These are phyloP conservation scores for Bacterosira constricta DNA, from an alignment of 108 stramenopile genomes.

Conservation along the genomic window DNA sequence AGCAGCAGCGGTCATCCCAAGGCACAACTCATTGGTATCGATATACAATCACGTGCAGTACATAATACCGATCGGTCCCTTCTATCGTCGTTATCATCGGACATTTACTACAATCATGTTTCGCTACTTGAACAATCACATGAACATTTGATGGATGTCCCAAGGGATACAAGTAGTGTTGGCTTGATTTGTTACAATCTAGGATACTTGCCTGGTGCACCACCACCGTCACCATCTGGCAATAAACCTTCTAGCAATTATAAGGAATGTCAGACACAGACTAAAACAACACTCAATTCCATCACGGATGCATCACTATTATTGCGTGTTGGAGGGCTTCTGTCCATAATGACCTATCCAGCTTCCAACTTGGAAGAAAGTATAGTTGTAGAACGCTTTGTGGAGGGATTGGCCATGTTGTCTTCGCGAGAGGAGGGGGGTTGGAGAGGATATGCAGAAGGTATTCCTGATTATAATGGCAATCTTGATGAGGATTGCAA, in stretches of 20 bases:
- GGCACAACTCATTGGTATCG: slow-evolving; percentile 69
- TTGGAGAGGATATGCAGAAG: slow-evolving; percentile 61
- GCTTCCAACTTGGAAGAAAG: slow-evolving; percentile 64
- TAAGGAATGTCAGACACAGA: slow-evolving; percentile 61
- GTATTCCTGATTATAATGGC: slow-evolving; percentile 33
- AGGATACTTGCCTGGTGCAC: slow-evolving; percentile 67
- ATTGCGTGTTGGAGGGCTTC: slow-evolving; percentile 74
- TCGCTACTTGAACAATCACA: slow-evolving; percentile 36
- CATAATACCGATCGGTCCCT: slow-evolving; percentile 51
- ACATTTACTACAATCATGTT: slow-evolving; percentile 33
- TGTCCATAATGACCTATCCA: slow-evolving; percentile 83
- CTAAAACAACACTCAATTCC: slow-evolving; percentile 63
- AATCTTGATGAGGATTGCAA: neutral
- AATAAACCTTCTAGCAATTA: slow-evolving; percentile 12
- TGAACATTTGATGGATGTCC: slow-evolving; percentile 33
- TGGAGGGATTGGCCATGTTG: slow-evolving; percentile 75
- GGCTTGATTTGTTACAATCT: slow-evolving; percentile 85
- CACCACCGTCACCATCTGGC: neutral
- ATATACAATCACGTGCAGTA: slow-evolving; percentile 76
- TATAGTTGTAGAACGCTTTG: slow-evolving; percentile 62
- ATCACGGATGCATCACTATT: slow-evolving; percentile 68
- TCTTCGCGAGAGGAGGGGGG: slow-evolving; percentile 59
- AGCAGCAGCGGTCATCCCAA: neutral
- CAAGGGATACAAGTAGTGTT: slow-evolving; percentile 21
- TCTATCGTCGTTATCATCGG: slow-evolving; percentile 14